Percentiles rank a stretch among this genome's conserved stretches.
Conservation (phyloP, 78 protist species). For the Protostelium mycophagum region DNA sequence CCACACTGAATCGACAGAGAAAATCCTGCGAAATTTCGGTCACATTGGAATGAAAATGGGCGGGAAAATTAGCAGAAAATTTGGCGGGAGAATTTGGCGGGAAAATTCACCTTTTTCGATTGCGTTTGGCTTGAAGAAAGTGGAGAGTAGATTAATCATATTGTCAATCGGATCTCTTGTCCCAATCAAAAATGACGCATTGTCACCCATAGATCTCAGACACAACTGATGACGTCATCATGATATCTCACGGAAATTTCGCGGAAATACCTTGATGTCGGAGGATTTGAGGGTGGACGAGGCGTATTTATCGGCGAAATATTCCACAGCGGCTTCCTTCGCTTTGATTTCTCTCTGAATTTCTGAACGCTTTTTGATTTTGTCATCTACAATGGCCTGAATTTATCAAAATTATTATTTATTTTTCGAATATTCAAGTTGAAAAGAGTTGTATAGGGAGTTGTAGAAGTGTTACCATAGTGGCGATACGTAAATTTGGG, state of each 20-base stretch:
- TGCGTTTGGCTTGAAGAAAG: constrained; percentile 38
- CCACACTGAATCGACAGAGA: constrained; percentile 41
- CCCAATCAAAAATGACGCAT: constrained; percentile 57
- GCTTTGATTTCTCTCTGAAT: constrained; percentile 39
- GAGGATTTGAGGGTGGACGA: constrained; percentile 3
- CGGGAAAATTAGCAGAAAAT: neutral
- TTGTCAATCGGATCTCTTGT: constrained; percentile 51
- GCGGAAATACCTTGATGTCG: constrained; percentile 18
- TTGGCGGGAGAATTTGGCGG: neutral
- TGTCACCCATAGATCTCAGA: constrained; percentile 76
- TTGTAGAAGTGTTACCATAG: constrained; percentile 18
- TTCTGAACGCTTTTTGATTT: constrained; percentile 16
- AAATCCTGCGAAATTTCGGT: too few relatives aligned
- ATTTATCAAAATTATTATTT: neutral
- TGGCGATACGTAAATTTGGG: constrained; percentile 60
- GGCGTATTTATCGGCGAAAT: constrained; percentile 43
- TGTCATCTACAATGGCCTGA: neutral
- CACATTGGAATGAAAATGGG: neutral
- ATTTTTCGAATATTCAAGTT: neutral
- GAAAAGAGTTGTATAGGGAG: neutral
- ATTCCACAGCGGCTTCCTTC: constrained; percentile 76
- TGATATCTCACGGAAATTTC: constrained; percentile 19
- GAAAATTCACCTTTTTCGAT: neutral
- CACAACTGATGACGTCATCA: constrained; percentile 52
- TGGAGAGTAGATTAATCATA: constrained; percentile 33